phyloP scores from a whole-genome alignment of 176 grass and related monocot species.

The Saccharum officinarum region DNA sequence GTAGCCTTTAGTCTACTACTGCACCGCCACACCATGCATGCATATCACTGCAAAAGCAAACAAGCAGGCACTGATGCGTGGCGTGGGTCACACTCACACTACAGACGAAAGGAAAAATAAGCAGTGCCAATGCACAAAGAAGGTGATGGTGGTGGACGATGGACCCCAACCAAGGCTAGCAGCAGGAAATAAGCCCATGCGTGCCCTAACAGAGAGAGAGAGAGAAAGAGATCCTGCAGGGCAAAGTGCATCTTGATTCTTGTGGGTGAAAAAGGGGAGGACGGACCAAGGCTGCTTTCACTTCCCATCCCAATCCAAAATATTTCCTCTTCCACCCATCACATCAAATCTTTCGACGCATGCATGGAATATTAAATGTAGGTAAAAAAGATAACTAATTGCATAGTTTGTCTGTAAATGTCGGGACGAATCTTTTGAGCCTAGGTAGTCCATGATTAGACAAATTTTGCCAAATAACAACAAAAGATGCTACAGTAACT shows the following conservation, averaged over 20 bases:
- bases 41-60: background rate
- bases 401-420: no score
- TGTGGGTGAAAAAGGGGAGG: conserved; percentile 23
- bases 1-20: background rate
- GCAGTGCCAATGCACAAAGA: background rate
- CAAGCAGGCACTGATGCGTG: background rate
- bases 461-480: no score
- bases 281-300: no score
- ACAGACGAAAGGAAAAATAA: background rate
- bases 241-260: conserved; percentile 32
- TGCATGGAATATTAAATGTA: no score
- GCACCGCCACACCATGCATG: background rate
- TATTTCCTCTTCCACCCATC: no score
- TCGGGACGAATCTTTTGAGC: no score
- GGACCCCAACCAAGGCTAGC: background rate
- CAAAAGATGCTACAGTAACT: no score
- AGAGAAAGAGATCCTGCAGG: background rate
- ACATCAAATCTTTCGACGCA: no score
- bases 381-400: no score
- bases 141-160: background rate
- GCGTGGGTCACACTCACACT: background rate
- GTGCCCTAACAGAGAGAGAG: no score
- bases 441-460: no score
- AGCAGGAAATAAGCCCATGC: background rate
- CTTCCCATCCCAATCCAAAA: no score